Conservation (phyloP, 2,329 filamentous ascomycete species). For the Hypoxylon sp. region DNA sequence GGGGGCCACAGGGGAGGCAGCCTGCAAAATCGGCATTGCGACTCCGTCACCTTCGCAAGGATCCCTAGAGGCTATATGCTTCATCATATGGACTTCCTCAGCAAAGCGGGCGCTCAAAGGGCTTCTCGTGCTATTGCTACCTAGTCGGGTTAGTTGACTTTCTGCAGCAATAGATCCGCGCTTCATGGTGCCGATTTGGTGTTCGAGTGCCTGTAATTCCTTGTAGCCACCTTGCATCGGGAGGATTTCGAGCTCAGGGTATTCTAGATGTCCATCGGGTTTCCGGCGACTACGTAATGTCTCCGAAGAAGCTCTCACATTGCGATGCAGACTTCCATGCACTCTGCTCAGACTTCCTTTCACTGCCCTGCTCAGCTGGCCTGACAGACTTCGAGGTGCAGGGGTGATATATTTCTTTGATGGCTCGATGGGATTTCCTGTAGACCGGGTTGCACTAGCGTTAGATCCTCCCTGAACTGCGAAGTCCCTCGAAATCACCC, state of each 20-base stretch:
- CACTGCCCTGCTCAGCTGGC: conserved; percentile 47
- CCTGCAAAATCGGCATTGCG: background rate
- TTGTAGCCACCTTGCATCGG: conserved; percentile 53
- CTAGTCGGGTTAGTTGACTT: conserved; percentile 26
- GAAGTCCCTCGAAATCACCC: conserved; percentile 50
- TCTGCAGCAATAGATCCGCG: conserved; percentile 54
- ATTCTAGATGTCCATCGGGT: conserved; percentile 49
- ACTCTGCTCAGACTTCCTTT: conserved; percentile 49
- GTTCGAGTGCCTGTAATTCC: conserved; percentile 54
- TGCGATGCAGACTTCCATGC: background rate
- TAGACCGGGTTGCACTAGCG: conserved; percentile 22
- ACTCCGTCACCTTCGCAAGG: conserved; percentile 24
- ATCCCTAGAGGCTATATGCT: conserved; percentile 29
- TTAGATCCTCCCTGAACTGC: conserved; percentile 30
- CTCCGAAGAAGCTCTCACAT: conserved; percentile 26
- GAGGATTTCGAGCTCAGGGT: conserved; percentile 57
- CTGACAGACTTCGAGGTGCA: conserved; percentile 46
- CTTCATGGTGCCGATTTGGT: conserved; percentile 54
- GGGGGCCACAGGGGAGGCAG: conserved; percentile 30
- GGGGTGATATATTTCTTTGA: conserved; percentile 32
- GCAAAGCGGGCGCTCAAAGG: conserved; percentile 48
- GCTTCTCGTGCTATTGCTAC: conserved; percentile 39
- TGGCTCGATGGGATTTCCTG: conserved; percentile 24
- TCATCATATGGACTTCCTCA: conserved; percentile 50
- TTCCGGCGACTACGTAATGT: conserved; percentile 20